These are phyloP conservation scores for Zalerion maritima DNA, from an alignment of 495 filamentous ascomycete species.

Conservation along the genomic window DNA sequence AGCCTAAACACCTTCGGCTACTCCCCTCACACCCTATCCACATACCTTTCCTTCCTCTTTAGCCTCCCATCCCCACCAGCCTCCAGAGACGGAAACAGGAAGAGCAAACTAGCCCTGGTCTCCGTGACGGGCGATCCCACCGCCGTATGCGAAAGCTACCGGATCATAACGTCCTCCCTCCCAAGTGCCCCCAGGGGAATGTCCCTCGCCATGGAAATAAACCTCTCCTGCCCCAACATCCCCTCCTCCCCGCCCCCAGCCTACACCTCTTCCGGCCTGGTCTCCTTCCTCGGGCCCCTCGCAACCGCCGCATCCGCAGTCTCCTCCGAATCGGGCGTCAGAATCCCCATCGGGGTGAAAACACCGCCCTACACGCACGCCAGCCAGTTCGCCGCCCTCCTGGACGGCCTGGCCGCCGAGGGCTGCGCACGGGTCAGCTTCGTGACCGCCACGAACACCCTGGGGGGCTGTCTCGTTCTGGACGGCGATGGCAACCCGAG, in stretches of 20 bases:
- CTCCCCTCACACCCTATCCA: constrained; percentile 48
- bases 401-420: constrained; percentile 11
- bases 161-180: constrained; percentile 10
- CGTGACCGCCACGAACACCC: constrained; percentile 57
- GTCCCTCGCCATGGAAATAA: constrained; percentile 48
- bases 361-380: constrained; percentile 56
- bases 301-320: constrained; percentile 6
- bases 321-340: background rate
- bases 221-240: constrained; percentile 65
- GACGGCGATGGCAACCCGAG: constrained; percentile 2
- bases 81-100: constrained; percentile 3
- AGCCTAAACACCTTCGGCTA: constrained; percentile 61
- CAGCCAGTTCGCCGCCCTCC: constrained; percentile 40
- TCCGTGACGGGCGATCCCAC: constrained; percentile 47
- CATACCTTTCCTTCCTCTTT: constrained; percentile 44
- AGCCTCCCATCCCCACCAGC: constrained; percentile 31
- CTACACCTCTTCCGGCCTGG: constrained; percentile 33
- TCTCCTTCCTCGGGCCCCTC: constrained; percentile 32
- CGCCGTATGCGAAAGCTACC: constrained; percentile 34
- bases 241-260: constrained; percentile 49
- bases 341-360: constrained; percentile 45
- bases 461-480: constrained; percentile 49
- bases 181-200: constrained; percentile 6
- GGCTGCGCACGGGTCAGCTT: constrained; percentile 34
- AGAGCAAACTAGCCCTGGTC: constrained; percentile 47